These are phyloP conservation scores for Stylosanthes scabra DNA, from an alignment of 331 rosid species.

Conservation along the genomic window DNA sequence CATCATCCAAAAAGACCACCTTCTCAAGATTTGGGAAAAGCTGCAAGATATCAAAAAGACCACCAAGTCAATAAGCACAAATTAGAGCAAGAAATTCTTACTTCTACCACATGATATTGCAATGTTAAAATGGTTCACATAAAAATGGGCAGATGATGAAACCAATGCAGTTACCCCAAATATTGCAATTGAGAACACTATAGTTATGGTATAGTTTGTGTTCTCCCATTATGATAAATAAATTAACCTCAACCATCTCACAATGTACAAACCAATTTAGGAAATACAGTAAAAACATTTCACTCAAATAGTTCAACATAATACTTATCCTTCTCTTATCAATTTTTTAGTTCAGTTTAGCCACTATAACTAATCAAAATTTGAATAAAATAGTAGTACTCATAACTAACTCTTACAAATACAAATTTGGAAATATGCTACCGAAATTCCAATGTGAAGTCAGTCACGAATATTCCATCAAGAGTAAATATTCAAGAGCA, in stretches of 20 bases:
- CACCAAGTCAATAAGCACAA: conserved; percentile 46
- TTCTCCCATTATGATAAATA: not conserved
- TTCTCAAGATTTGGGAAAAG: conserved; percentile 94
- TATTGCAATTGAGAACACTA: conserved; percentile 1
- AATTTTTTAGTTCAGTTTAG: not conserved
- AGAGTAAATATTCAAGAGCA: not conserved
- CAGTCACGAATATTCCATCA: not conserved
- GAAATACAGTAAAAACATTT: not conserved
- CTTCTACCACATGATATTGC: conserved; percentile 3
- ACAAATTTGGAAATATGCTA: not conserved
- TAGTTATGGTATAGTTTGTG: not conserved
- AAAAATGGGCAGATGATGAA: not conserved
- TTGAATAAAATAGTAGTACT: not conserved
- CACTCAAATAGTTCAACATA: not conserved
- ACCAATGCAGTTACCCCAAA: conserved; percentile 21
- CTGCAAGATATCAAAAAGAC: conserved; percentile 54
- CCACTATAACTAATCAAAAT: not conserved
- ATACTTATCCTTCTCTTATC: not conserved
- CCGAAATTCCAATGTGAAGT: conserved; percentile 11
- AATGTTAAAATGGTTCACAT: not conserved
- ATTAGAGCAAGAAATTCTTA: conserved; percentile 1
- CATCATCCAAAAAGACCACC: conserved; percentile 96
- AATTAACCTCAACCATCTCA: not conserved
- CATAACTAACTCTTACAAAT: not conserved
- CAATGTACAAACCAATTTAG: not conserved